Percentiles rank a stretch among this genome's conserved stretches.
phyloP scores from a whole-genome alignment of 78 protist species.

The Monocercomonoides exilis region DNA sequence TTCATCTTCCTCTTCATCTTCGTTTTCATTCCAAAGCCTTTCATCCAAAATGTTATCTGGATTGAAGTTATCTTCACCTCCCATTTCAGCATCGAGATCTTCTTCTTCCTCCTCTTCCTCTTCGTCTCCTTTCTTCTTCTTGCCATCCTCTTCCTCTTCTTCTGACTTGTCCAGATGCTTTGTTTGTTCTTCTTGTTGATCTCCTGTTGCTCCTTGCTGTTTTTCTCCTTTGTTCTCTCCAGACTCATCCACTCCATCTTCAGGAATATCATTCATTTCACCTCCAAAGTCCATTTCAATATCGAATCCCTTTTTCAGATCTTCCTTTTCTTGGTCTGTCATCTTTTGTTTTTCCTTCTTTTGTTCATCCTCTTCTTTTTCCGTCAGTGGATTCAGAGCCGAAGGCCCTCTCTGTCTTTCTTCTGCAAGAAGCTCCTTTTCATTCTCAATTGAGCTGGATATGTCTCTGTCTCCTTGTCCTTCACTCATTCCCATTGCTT shows the following conservation, averaged over 20 bases:
- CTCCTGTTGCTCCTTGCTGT: conserved; percentile 20
- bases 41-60: neutral
- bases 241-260: conserved; percentile 54
- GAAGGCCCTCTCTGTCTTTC: neutral
- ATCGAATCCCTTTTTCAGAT: conserved; percentile 54
- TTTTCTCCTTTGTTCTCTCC: conserved; percentile 19
- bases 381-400: conserved; percentile 32
- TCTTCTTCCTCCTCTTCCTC: conserved; percentile 30
- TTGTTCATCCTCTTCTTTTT: conserved; percentile 24
- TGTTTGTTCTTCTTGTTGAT: conserved; percentile 50
- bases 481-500: conserved; percentile 69
- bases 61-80: conserved; percentile 1
- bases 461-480: conserved; percentile 75
- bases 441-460: conserved; percentile 51
- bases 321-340: conserved; percentile 31
- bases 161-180: conserved; percentile 36
- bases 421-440: conserved; percentile 54
- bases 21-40: neutral
- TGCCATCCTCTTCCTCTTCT: conserved; percentile 38
- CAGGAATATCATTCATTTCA: conserved; percentile 54
- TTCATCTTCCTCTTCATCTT: neutral
- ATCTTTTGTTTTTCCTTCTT: neutral
- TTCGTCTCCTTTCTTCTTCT: conserved; percentile 35
- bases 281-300: conserved; percentile 75
- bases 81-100: conserved; percentile 44